Conservation (phyloP, 2,329 filamentous ascomycete species). For the Coniochaeta hoffmannii region DNA sequence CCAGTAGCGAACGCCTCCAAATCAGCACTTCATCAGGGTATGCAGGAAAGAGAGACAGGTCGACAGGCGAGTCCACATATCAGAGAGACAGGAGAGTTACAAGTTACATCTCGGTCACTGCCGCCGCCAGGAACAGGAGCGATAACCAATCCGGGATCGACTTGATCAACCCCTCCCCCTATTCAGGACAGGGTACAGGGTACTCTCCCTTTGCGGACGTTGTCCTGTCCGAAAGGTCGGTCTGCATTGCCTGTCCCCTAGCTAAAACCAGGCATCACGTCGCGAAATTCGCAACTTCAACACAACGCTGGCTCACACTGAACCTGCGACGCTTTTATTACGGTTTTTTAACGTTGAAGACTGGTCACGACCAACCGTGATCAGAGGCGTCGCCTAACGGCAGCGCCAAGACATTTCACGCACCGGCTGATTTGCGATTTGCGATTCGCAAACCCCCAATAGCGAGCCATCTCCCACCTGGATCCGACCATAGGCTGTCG, state of each 20-base stretch:
- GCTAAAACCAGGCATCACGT: neutral
- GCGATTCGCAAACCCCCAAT: neutral
- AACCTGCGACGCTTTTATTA: neutral
- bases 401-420: neutral
- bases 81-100: neutral
- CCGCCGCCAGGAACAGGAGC: neutral
- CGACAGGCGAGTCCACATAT: neutral
- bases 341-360: neutral
- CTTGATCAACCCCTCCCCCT: neutral
- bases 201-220: neutral
- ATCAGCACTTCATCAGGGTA: neutral
- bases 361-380: neutral
- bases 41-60: neutral
- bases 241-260: neutral
- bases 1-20: neutral
- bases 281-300: neutral
- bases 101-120: neutral
- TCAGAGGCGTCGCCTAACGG: neutral
- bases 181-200: neutral
- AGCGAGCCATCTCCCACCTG: neutral
- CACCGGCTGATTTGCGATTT: conserved; percentile 1
- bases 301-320: neutral
- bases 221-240: neutral
- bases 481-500: conserved; percentile 1
- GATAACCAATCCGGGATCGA: neutral